These are phyloP conservation scores for Neospora caninum DNA, from an alignment of 169 alveolate species.

Conservation along the genomic window DNA sequence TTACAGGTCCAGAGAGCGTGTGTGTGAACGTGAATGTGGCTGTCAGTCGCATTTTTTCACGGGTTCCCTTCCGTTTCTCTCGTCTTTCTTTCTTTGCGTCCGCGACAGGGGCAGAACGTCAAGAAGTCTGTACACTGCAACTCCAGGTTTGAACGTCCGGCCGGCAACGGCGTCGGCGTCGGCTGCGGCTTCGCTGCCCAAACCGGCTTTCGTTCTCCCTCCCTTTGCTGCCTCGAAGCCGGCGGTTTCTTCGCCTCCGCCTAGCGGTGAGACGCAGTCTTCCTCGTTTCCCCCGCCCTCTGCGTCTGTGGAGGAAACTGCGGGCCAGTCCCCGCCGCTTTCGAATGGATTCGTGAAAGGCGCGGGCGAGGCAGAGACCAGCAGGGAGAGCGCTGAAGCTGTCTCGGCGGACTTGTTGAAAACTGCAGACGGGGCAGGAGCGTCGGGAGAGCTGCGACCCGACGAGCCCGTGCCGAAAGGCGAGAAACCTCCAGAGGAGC, in stretches of 20 bases:
- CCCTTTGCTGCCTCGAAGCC: neutral
- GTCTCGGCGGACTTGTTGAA: neutral
- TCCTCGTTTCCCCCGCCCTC: neutral
- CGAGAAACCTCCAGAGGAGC: neutral
- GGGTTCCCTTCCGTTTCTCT: neutral
- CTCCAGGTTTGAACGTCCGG: conserved; percentile 51
- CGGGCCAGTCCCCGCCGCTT: no score
- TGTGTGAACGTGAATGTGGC: no score
- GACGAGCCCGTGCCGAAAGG: no score
- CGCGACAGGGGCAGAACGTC: conserved; percentile 51
- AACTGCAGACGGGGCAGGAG: no score
- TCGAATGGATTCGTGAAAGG: no score
- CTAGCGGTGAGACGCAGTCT: neutral
- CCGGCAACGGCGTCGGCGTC: neutral
- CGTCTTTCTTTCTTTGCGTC: neutral
- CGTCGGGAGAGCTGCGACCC: no score
- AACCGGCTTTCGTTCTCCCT: neutral
- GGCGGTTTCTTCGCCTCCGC: neutral
- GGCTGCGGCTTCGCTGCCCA: neutral
- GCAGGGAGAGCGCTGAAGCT: neutral
- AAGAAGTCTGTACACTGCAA: conserved; percentile 66
- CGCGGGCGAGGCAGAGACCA: no score
- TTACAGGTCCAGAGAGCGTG: no score
- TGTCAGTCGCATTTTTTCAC: no score
- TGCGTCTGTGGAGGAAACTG: no score